Percentiles rank a stretch among this genome's conserved stretches.
These are phyloP conservation scores for Syncephalastrum contaminatum DNA, from an alignment of 371 early-diverging fungal genomes.

Conservation along the genomic window DNA sequence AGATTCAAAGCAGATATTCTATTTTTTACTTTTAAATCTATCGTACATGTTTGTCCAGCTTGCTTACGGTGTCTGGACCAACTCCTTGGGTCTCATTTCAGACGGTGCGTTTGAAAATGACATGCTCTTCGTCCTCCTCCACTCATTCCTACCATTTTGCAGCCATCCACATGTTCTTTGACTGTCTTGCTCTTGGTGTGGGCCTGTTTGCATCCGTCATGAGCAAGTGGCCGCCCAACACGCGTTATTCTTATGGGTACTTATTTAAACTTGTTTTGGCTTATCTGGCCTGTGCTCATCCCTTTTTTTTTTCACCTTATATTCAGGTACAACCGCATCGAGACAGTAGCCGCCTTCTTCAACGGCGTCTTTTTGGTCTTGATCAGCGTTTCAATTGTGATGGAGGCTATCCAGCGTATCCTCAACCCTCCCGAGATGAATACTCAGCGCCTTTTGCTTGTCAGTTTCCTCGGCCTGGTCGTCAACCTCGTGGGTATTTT, in stretches of 20 bases:
- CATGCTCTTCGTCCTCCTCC: neutral
- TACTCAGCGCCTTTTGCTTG: conserved; percentile 79
- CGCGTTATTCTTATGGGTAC: conserved; percentile 78
- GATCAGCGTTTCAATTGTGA: conserved; percentile 84
- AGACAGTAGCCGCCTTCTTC: conserved; percentile 88
- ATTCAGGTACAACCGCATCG: conserved; percentile 80
- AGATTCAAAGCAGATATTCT: conserved; percentile 89
- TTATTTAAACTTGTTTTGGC: neutral
- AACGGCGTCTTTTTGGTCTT: conserved; percentile 89
- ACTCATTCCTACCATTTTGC: conserved; percentile 4
- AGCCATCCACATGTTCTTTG: conserved; percentile 98
- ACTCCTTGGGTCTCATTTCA: conserved; percentile 90
- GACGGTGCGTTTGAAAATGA: conserved; percentile 64
- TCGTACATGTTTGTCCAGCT: conserved; percentile 92
- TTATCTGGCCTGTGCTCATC: conserved; percentile 28
- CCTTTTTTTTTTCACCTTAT: conserved; percentile 3
- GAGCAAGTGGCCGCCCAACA: conserved; percentile 86
- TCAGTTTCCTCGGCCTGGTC: conserved; percentile 86
- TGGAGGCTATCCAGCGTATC: conserved; percentile 88
- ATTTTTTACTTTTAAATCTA: conserved; percentile 89
- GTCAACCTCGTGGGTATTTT: conserved; percentile 94
- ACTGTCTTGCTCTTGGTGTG: conserved; percentile 87
- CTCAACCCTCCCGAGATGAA: conserved; percentile 86
- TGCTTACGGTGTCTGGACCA: conserved; percentile 88
- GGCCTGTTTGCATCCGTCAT: conserved; percentile 88